Evolutionary conservation across 352 stramenopile genomes (phyloP), one percentile per base, ranked within the genome.

Genomic region (Phytophthora sojae): DNA sequence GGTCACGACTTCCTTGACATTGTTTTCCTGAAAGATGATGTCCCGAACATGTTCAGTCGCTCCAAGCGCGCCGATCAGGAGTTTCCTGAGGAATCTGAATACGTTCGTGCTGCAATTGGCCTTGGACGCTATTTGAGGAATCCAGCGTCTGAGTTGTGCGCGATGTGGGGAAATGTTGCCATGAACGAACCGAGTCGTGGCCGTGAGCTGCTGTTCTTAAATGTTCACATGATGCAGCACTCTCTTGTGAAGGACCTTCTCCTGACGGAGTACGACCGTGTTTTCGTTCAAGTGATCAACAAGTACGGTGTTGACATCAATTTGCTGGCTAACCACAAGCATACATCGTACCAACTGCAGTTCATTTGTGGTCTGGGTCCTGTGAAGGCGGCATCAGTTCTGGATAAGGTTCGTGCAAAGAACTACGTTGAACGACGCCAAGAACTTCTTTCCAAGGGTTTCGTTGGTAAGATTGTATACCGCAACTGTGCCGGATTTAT

Each of bases 241-340:
- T 94, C 86, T 3, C 60, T 97, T 39, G 89, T 93, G 29, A 94
- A 95, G 73, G 89, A 97, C 47, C 85, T 93, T 65, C 69, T 96
- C 12, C 42, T 97, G 49, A 90, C 86, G 21, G 86, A 95, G 67
- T 97, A 96, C 59, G 90, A 97, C 61, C 88, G 90, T 14, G 85
- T 96, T 4, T 97, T 97, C 64, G 79, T 88, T 47, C 88, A 94
- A 71, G 71, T 89, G 17, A 80, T 95, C 44, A 97, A 96, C 83
- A 97, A 96, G 51, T 92, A 91, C 51, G 90, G 90, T 50, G 81
- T 97, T 49, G 90, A 97, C 65, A 93, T 96, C 61, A 97, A 97
- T 67, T 65, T 96, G 63, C 69, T 95, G n/a, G 89, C 90, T 6
- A 97, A 97, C 63, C 88, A 95, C 77, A 93, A 93, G 60, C 90